Evolutionary conservation across 2,329 filamentous ascomycete species (phyloP).

Genomic region (Penicillium sp.): DNA sequence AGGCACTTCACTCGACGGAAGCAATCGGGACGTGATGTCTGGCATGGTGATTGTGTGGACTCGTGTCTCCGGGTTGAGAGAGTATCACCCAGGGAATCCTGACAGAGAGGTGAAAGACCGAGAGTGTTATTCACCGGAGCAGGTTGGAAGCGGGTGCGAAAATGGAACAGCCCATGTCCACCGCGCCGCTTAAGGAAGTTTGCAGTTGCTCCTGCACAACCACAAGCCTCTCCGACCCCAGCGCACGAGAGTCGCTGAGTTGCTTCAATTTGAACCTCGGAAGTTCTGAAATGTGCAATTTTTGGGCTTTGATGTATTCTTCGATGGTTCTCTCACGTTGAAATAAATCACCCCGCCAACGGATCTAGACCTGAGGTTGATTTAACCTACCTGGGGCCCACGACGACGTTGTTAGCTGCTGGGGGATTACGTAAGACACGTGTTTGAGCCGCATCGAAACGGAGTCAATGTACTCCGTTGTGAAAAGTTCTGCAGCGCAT

Average conservation of each 20-base stretch:
- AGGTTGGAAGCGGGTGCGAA: not conserved
- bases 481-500: not conserved
- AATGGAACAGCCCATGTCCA: not conserved
- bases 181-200: not conserved
- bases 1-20: conserved; percentile 20
- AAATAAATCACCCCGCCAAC: not conserved
- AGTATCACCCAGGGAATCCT: not conserved
- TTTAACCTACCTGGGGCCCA: not conserved
- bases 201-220: not conserved
- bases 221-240: no score
- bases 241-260: not conserved
- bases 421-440: not conserved
- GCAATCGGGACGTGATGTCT: conserved; percentile 16
- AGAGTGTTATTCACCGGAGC: not conserved
- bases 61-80: not conserved
- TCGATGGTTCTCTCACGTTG: not conserved
- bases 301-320: not conserved
- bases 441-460: not conserved
- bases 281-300: not conserved
- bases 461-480: not conserved
- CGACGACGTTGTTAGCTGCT: not conserved
- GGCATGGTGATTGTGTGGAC: not conserved
- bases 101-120: not conserved
- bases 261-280: not conserved
- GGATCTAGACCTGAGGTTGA: not conserved